phyloP scores from a whole-genome alignment of 768 basidiomycete genomes.

The Lactarius vividus region DNA sequence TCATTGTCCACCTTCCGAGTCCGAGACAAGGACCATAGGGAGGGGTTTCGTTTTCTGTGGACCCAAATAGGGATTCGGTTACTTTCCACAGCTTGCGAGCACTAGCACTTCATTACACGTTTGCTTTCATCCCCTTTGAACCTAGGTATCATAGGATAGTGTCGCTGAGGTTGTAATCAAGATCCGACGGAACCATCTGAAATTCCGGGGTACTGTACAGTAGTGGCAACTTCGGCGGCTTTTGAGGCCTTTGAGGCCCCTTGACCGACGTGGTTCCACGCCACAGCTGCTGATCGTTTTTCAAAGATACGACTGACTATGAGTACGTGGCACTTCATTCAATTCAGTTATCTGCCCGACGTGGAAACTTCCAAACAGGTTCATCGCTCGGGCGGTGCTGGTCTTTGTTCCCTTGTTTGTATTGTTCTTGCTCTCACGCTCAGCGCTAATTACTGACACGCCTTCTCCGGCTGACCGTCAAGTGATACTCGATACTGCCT shows the following conservation, averaged over 20 bases:
- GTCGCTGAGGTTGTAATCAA: neutral
- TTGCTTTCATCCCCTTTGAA: neutral
- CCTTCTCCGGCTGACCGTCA: neutral
- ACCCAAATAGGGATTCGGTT: neutral
- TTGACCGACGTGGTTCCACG: neutral
- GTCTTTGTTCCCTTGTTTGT: neutral
- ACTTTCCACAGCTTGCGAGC: neutral
- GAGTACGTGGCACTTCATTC: neutral
- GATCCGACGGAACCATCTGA: too few relatives aligned
- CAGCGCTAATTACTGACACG: neutral
- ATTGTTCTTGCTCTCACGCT: neutral
- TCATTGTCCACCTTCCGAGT: neutral
- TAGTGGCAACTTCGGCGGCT: neutral
- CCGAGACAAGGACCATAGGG: neutral
- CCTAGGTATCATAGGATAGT: neutral
- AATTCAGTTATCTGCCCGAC: neutral
- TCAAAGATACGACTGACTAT: neutral
- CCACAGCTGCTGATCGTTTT: neutral
- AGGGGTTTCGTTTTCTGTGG: neutral
- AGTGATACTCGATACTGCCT: too few relatives aligned
- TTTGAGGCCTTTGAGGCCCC: neutral
- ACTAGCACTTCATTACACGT: neutral
- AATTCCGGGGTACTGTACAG: too few relatives aligned
- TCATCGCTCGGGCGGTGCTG: neutral
- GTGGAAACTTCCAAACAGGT: neutral